Percentiles rank a stretch among this genome's conserved stretches.
phyloP scores from a whole-genome alignment of 2,329 filamentous ascomycete genomes.

The Sordariomycetes sp. region DNA sequence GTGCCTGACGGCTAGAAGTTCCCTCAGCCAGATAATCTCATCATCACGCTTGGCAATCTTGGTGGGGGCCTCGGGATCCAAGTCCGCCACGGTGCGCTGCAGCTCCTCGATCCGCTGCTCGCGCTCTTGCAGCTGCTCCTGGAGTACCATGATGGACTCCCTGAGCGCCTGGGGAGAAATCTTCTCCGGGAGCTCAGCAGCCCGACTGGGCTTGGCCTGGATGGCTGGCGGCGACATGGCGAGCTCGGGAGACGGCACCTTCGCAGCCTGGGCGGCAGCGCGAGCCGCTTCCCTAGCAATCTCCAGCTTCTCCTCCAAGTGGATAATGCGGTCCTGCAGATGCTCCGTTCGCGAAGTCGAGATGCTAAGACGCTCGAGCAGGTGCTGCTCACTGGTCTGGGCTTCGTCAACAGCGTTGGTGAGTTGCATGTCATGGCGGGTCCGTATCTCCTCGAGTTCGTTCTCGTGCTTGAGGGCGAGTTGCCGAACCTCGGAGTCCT shows the following conservation, averaged over 20 bases:
- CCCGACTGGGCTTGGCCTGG: slow-evolving; percentile 14
- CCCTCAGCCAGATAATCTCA: slow-evolving; percentile 89
- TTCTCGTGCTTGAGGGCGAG: slow-evolving; percentile 51
- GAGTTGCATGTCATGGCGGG: slow-evolving; percentile 64
- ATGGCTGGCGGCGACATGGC: slow-evolving; percentile 19
- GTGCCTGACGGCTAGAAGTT: slow-evolving; percentile 81
- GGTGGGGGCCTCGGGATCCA: slow-evolving; percentile 65
- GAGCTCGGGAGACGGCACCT: slow-evolving; percentile 26
- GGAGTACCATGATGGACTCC: slow-evolving; percentile 90
- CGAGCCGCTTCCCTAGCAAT: slow-evolving; percentile 80
- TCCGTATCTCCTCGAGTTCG: slow-evolving; percentile 62
- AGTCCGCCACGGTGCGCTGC: slow-evolving; percentile 56
- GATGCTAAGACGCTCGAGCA: slow-evolving; percentile 70
- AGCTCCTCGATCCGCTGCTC: slow-evolving; percentile 84
- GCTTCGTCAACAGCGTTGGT: slow-evolving; percentile 71
- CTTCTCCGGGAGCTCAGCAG: slow-evolving; percentile 58
- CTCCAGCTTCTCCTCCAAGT: slow-evolving; percentile 84
- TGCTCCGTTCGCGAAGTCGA: slow-evolving; percentile 78
- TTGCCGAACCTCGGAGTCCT: slow-evolving; percentile 43
- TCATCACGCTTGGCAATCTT: slow-evolving; percentile 89
- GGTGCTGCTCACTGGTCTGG: slow-evolving; percentile 66
- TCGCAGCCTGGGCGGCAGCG: slow-evolving; percentile 69
- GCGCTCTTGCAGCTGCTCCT: slow-evolving; percentile 92
- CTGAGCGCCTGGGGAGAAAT: slow-evolving; percentile 90
- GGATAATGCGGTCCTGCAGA: slow-evolving; percentile 71